phyloP scores from a whole-genome alignment of 164 flowering plant species.

The Cinnamomum micranthum region DNA sequence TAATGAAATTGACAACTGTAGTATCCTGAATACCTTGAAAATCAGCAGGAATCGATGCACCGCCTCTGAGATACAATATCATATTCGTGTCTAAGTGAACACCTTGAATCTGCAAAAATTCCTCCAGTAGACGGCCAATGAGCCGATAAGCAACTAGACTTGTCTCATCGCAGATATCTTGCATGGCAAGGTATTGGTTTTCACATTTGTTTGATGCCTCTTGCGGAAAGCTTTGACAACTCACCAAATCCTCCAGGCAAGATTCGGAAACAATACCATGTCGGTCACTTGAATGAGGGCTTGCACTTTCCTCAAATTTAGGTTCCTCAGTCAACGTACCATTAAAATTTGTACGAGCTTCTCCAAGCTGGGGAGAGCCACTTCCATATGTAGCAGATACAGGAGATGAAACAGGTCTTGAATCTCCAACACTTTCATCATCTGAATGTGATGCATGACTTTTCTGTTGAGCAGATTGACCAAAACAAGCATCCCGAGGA shows the following conservation, averaged over 20 bases:
- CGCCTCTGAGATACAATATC: constrained; percentile 43
- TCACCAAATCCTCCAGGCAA: constrained; percentile 1
- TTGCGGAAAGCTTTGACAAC: constrained; percentile 5
- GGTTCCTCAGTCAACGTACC: neutral
- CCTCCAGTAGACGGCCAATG: constrained; percentile 50
- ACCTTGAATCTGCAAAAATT: constrained; percentile 34
- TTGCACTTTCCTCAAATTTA: constrained; percentile 7
- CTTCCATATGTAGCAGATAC: neutral
- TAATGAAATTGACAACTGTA: no score
- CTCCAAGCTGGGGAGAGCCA: neutral
- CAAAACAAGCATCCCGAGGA: neutral
- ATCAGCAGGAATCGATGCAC: constrained; percentile 21
- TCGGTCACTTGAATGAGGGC: constrained; percentile 6
- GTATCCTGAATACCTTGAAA: constrained; percentile 12
- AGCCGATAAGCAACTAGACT: constrained; percentile 59
- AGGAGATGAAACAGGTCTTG: constrained; percentile 8
- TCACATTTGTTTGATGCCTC: constrained; percentile 8
- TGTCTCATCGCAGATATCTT: constrained; percentile 66
- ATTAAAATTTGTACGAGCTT: neutral
- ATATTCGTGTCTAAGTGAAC: constrained; percentile 27
- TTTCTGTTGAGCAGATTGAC: neutral
- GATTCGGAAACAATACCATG: constrained; percentile 6
- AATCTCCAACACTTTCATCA: constrained; percentile 47
- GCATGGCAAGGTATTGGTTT: constrained; percentile 53
- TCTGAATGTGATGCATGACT: constrained; percentile 9